Conservation (phyloP, 352 stramenopile genomes). For the Elongisporangium anandrum region DNA sequence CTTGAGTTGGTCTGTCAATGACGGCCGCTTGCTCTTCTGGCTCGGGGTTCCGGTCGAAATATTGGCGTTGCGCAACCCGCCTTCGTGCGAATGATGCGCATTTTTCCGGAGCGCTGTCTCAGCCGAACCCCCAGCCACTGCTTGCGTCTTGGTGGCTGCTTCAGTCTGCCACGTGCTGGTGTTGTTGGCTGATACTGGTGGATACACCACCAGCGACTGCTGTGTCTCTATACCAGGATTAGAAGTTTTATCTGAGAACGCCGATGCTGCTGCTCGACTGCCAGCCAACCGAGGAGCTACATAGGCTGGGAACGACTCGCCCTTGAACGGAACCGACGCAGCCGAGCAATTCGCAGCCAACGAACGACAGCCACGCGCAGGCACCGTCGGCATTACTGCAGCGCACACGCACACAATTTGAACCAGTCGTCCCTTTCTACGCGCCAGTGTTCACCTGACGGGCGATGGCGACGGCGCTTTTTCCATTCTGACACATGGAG, state of each 20-base stretch:
- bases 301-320: constrained; percentile 58
- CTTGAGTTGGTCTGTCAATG: constrained; percentile 60
- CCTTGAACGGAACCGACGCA: constrained; percentile 55
- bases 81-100: not conserved
- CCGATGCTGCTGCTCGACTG: not conserved
- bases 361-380: not conserved
- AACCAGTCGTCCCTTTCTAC: not conserved
- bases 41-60: not conserved
- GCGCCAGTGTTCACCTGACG: not conserved
- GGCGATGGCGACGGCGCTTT: not conserved
- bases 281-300: constrained; percentile 29
- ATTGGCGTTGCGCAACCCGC: not conserved
- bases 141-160: not conserved
- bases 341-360: not conserved
- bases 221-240: not conserved
- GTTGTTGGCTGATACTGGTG: not conserved
- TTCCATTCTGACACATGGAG: not conserved
- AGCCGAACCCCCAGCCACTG: not conserved
- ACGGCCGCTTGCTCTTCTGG: constrained; percentile 31
- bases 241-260: not conserved
- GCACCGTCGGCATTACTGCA: not conserved
- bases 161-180: not conserved
- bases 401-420: not conserved
- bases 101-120: not conserved
- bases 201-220: not conserved